phyloP scores from a whole-genome alignment of 257 asterid genomes.

The Penstemon barbatus region DNA sequence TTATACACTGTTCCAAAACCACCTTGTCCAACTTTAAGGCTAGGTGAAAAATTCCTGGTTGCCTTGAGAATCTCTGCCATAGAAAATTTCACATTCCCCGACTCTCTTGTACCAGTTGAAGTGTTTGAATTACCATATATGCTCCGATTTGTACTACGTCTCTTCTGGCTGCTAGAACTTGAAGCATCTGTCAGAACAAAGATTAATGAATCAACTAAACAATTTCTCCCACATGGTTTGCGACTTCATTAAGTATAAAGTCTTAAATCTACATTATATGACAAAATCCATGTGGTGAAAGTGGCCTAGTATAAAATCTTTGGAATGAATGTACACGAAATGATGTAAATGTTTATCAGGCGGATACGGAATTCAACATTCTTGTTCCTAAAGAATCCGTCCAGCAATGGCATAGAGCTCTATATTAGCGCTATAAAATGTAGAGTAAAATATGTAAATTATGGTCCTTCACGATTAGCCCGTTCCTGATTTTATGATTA shows the following conservation, averaged over 20 bases:
- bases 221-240: slow-evolving; percentile 1
- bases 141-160: slow-evolving; percentile 43
- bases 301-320: neutral
- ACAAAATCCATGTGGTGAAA: neutral
- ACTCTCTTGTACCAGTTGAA: slow-evolving; percentile 47
- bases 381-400: neutral
- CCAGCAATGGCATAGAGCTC: too few relatives aligned
- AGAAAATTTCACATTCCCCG: slow-evolving; percentile 58
- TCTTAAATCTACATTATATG: neutral
- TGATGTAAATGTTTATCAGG: neutral
- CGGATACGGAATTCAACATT: neutral
- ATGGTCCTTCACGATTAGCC: neutral
- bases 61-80: slow-evolving; percentile 72
- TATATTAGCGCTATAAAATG: neutral
- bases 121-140: slow-evolving; percentile 56
- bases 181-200: slow-evolving; percentile 48
- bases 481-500: too few relatives aligned
- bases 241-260: neutral
- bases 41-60: slow-evolving; percentile 80
- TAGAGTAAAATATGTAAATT: neutral
- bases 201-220: slow-evolving; percentile 18
- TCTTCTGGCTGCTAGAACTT: slow-evolving; percentile 46
- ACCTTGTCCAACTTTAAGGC: slow-evolving; percentile 88
- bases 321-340: neutral
- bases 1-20: slow-evolving; percentile 97